Percentiles rank a stretch among this genome's conserved stretches.
phyloP scores from a whole-genome alignment of 345 rosid species.

The Melaleuca alternifolia region DNA sequence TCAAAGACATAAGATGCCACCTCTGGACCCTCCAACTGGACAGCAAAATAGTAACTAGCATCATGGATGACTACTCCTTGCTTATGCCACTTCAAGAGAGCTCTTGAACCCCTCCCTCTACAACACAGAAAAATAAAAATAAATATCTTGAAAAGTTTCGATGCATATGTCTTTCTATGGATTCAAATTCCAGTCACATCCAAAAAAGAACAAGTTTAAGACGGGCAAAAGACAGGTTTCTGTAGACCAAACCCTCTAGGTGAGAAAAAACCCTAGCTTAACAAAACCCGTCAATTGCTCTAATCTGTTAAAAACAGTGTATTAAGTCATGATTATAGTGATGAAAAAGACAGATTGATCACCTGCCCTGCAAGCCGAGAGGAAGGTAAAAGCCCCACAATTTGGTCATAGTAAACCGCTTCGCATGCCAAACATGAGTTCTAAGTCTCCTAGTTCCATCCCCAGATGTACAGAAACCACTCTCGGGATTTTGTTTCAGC shows the following conservation, averaged over 20 bases:
- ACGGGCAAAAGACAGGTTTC: neutral
- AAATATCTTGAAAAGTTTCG: neutral
- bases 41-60: slow-evolving; percentile 53
- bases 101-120: slow-evolving; percentile 90
- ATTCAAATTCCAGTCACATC: neutral
- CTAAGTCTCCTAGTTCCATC: slow-evolving; percentile 86
- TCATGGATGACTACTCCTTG: slow-evolving; percentile 66
- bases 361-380: slow-evolving; percentile 86
- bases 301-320: neutral
- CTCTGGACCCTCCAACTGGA: slow-evolving; percentile 73
- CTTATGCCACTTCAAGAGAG: slow-evolving; percentile 57
- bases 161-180: neutral
- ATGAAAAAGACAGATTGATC: neutral
- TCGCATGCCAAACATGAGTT: slow-evolving; percentile 93
- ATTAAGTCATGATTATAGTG: neutral
- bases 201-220: neutral
- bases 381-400: slow-evolving; percentile 87
- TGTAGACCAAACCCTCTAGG: neutral
- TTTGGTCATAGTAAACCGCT: slow-evolving; percentile 77
- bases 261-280: neutral
- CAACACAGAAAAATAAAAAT: slow-evolving; percentile 6
- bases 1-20: slow-evolving; percentile 25
- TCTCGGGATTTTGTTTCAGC: slow-evolving; percentile 43
- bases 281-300: neutral
- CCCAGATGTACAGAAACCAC: slow-evolving; percentile 55